Percentiles rank a stretch among this genome's conserved stretches.
phyloP scores from a whole-genome alignment of 1,284 basidiomycete species.

The Malassezia sympodialis region DNA sequence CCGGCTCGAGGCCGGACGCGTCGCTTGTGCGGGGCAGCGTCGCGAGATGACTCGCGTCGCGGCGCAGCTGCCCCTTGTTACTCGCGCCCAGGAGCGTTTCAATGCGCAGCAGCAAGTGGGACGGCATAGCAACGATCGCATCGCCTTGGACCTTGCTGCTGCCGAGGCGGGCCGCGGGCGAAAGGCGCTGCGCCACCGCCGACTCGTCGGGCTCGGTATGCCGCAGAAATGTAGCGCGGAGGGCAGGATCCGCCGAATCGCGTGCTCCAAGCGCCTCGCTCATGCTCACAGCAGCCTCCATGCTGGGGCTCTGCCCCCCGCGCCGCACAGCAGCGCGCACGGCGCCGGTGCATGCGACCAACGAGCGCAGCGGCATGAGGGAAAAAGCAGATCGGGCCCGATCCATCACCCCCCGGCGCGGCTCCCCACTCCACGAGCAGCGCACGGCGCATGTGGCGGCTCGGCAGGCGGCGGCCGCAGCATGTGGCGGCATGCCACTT shows the following conservation, averaged over 20 bases:
- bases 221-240: not conserved
- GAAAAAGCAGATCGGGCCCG: not conserved
- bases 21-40: conserved; percentile 1
- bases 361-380: not conserved
- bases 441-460: not conserved
- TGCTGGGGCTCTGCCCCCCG: not conserved
- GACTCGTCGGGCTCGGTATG: not conserved
- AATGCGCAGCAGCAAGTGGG: not conserved
- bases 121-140: not conserved
- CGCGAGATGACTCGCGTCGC: conserved; percentile 1
- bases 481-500: conserved; percentile 26
- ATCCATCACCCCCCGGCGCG: not conserved
- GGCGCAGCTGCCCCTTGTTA: conserved; percentile 7
- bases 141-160: conserved; percentile 8
- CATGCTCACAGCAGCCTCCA: conserved; percentile 4
- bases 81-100: not conserved
- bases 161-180: conserved; percentile 18
- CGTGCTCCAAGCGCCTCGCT: not conserved
- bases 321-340: not conserved
- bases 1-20: conserved; percentile 1
- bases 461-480: not conserved
- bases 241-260: not conserved
- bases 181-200: conserved; percentile 11
- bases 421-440: not conserved
- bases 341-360: not conserved